These are phyloP conservation scores for Talaromyces ruber DNA, from an alignment of 495 filamentous ascomycete genomes.

Conservation along the genomic window DNA sequence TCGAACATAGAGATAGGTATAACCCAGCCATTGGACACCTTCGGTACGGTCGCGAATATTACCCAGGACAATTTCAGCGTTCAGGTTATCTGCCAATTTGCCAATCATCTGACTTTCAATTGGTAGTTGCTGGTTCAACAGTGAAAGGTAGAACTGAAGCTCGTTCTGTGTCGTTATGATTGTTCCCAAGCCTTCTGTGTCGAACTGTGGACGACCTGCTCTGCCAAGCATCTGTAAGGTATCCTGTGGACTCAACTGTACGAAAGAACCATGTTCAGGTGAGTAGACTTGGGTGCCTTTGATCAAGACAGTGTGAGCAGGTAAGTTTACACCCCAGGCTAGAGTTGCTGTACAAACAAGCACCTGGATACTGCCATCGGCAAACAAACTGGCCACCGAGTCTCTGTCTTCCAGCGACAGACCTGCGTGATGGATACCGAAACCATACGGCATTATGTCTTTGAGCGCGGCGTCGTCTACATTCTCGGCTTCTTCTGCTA, in stretches of 20 bases:
- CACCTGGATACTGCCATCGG: constrained; percentile 84
- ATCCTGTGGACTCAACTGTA: constrained; percentile 94
- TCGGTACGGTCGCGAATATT: constrained; percentile 92
- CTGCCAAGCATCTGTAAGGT: constrained; percentile 98
- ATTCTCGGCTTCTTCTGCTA: constrained; percentile 74
- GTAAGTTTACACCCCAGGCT: constrained; percentile 93
- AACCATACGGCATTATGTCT: constrained; percentile 89
- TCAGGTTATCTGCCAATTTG: constrained; percentile 90
- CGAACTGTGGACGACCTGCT: constrained; percentile 91
- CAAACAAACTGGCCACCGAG: constrained; percentile 90
- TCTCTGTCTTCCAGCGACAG: constrained; percentile 90
- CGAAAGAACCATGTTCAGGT: constrained; percentile 97
- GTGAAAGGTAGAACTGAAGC: constrained; percentile 92
- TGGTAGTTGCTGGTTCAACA: constrained; percentile 93
- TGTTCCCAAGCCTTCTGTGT: constrained; percentile 96
- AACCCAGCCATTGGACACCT: constrained; percentile 96
- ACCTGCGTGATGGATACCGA: constrained; percentile 96
- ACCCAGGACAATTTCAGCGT: constrained; percentile 92
- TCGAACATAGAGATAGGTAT: constrained; percentile 95
- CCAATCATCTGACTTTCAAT: constrained; percentile 96
- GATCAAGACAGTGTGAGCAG: constrained; percentile 92
- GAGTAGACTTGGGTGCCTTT: constrained; percentile 98
- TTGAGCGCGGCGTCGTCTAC: constrained; percentile 85
- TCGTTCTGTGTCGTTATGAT: constrained; percentile 95
- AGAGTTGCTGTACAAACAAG: constrained; percentile 95